phyloP scores from a whole-genome alignment of 352 stramenopile species.

The Stramenopiles sp. region DNA sequence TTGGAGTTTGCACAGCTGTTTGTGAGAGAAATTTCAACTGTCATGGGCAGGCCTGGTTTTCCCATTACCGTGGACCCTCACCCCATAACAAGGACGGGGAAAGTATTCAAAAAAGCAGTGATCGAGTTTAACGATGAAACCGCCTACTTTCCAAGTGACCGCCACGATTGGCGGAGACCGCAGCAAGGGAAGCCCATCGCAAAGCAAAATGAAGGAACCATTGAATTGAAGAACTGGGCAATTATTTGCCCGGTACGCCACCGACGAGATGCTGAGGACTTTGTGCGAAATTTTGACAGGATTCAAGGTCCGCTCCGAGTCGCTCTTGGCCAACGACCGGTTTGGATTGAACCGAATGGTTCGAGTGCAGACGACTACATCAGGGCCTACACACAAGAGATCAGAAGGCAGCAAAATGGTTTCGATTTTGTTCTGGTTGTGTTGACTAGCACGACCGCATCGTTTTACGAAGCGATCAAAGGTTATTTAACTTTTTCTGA shows the following conservation, averaged over 20 bases:
- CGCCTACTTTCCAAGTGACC: not conserved
- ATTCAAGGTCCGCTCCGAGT: not conserved
- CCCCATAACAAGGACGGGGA: not conserved
- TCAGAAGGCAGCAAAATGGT: not conserved
- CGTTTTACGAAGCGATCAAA: not conserved
- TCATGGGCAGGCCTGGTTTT: not conserved
- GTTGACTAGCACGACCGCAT: not conserved
- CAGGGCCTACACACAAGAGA: not conserved
- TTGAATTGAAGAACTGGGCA: not conserved
- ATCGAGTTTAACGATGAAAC: not conserved
- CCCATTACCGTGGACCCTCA: not conserved
- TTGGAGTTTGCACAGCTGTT: not conserved
- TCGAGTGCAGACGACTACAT: not conserved
- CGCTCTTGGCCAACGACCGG: not conserved
- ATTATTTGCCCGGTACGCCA: not conserved
- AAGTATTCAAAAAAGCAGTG: not conserved
- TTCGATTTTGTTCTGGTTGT: not conserved
- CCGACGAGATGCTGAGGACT: not conserved
- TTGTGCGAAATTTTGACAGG: not conserved
- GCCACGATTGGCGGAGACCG: not conserved
- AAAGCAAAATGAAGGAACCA: not conserved
- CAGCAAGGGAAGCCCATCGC: not conserved
- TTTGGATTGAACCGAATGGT: not conserved
- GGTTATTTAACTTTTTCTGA: not conserved
- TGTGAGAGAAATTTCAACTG: not conserved